A percentile compares a stretch with the other conserved stretches of the same genome.
Conservation (phyloP, 2,329 filamentous ascomycete genomes). For the Trichoderma asperellum region DNA sequence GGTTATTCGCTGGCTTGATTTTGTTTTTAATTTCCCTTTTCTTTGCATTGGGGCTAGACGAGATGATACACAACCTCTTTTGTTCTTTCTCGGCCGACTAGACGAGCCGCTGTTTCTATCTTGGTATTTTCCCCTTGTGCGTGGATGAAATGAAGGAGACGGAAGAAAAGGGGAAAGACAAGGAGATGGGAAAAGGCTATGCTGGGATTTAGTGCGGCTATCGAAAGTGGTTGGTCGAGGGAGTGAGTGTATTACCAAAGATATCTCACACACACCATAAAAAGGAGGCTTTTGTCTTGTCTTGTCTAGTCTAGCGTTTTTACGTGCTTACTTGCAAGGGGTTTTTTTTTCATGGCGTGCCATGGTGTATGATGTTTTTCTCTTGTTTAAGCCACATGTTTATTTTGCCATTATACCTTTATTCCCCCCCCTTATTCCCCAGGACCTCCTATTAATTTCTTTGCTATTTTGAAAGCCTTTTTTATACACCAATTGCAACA, state of each 20-base stretch:
- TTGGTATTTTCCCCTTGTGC: not conserved
- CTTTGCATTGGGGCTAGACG: slow-evolving; percentile 16
- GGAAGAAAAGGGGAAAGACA: not conserved
- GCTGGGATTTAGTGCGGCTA: not conserved
- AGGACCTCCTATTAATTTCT: not conserved
- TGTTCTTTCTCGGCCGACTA: slow-evolving; percentile 2
- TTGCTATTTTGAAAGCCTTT: not conserved
- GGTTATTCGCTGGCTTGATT: slow-evolving; percentile 29
- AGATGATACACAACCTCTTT: slow-evolving; percentile 7
- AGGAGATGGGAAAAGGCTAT: not conserved
- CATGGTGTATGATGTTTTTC: slow-evolving; percentile 15
- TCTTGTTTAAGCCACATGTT: not conserved
- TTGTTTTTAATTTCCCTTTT: slow-evolving; percentile 10
- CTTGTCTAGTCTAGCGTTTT: slow-evolving; percentile 25
- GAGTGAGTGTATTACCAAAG: slow-evolving; percentile 16
- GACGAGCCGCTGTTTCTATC: slow-evolving; percentile 3
- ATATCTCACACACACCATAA: not conserved
- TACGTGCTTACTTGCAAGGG: slow-evolving; percentile 18
- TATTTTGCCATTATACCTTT: not conserved
- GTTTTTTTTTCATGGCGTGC: slow-evolving; percentile 20
- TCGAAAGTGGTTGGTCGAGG: slow-evolving; percentile 5
- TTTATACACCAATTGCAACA: not conserved
- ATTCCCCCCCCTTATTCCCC: not conserved
- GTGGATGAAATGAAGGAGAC: slow-evolving; percentile 18
- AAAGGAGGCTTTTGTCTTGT: slow-evolving; percentile 8